These are phyloP conservation scores for Hypoxylon sp. DNA, from an alignment of 2,329 filamentous ascomycete species.

Conservation along the genomic window DNA sequence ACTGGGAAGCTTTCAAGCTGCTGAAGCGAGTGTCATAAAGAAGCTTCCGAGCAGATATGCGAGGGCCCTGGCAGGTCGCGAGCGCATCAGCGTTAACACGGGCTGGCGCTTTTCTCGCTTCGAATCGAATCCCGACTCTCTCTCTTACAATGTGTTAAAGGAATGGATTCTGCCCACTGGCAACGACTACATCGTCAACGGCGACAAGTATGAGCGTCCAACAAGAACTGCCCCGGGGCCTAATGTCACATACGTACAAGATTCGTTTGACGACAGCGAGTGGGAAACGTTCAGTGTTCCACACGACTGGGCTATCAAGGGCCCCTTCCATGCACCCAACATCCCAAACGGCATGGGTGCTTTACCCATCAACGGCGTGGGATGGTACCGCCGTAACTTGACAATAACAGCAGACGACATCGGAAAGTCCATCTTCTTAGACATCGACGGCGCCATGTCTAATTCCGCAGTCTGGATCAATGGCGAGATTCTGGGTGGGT, in stretches of 20 bases:
- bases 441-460: conserved; percentile 51
- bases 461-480: conserved; percentile 56
- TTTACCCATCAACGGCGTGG: conserved; percentile 64
- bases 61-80: conserved; percentile 36
- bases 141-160: conserved; percentile 51
- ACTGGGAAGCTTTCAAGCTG: conserved; percentile 14
- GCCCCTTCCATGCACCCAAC: conserved; percentile 53
- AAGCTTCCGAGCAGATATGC: conserved; percentile 7
- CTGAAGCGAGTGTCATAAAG: conserved; percentile 24
- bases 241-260: conserved; percentile 47
- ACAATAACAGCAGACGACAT: conserved; percentile 48
- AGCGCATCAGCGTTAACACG: conserved; percentile 51
- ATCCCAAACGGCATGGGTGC: conserved; percentile 56
- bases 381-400: conserved; percentile 50
- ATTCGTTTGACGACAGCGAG: conserved; percentile 45
- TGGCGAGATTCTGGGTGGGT: conserved; percentile 54
- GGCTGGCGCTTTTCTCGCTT: conserved; percentile 54
- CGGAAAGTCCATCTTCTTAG: conserved; percentile 57
- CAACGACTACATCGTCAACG: conserved; percentile 44
- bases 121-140: conserved; percentile 50
- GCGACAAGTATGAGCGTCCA: conserved; percentile 40
- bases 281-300: conserved; percentile 57
- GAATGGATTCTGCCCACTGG: conserved; percentile 51
- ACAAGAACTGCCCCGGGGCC: conserved; percentile 42
- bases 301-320: conserved; percentile 60